These are phyloP conservation scores for Datura wrightii DNA, from an alignment of 257 asterid genomes.

Conservation along the genomic window DNA sequence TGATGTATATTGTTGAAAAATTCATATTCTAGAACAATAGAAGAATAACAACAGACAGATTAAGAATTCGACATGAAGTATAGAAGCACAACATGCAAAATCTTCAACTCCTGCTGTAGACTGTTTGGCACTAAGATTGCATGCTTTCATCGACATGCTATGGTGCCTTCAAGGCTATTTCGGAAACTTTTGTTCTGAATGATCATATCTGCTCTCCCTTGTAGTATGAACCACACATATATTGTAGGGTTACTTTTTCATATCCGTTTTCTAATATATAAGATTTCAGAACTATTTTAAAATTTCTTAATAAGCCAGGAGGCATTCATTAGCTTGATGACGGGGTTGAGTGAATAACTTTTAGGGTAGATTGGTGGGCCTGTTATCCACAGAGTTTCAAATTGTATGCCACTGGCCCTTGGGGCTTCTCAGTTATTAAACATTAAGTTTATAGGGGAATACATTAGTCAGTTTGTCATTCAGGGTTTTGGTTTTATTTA, in stretches of 20 bases:
- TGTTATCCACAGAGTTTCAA: not conserved
- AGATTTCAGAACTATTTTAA: conserved; percentile 12
- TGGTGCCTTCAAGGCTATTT: conserved; percentile 12
- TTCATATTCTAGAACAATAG: not conserved
- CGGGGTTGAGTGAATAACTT: conserved; percentile 21
- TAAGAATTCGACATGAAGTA: not conserved
- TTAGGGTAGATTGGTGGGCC: not conserved
- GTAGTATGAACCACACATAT: not conserved
- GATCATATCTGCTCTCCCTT: not conserved
- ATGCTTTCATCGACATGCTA: conserved; percentile 5
- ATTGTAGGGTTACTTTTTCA: not conserved
- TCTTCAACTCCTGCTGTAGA: conserved; percentile 13
- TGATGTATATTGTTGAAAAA: not conserved
- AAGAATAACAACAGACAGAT: not conserved
- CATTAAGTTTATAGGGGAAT: conserved; percentile 12
- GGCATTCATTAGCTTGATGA: conserved; percentile 26
- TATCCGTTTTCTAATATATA: not conserved
- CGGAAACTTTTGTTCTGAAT: not conserved
- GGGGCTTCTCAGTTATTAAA: not conserved
- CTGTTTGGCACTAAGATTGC: conserved; percentile 15
- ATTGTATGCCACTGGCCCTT: not conserved
- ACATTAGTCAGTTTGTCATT: conserved; percentile 6
- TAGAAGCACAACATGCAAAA: conserved; percentile 10
- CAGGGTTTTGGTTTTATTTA: not conserved
- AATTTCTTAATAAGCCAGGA: conserved; percentile 2